A percentile compares a stretch with the other conserved stretches of the same genome.
phyloP scores from a whole-genome alignment of 2,329 filamentous ascomycete genomes.

The Aspergillus brunneoviolaceus region DNA sequence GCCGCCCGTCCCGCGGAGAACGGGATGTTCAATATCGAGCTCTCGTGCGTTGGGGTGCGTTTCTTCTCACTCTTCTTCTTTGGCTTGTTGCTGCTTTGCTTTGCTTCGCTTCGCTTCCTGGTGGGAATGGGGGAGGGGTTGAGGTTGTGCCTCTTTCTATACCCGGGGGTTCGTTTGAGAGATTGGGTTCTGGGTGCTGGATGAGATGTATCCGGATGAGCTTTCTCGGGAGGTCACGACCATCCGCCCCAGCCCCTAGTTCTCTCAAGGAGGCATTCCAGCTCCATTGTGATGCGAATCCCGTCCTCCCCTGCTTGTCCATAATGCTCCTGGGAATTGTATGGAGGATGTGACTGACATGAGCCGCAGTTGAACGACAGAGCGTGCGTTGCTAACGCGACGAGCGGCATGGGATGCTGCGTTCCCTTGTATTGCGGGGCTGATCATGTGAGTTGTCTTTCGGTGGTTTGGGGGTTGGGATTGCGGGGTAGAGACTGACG shows the following conservation, averaged over 20 bases:
- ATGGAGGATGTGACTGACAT: neutral
- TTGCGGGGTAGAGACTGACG: neutral
- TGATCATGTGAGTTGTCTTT: constrained; percentile 12
- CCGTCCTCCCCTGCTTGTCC: no score
- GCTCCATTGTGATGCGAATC: no score
- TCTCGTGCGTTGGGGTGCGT: constrained; percentile 12
- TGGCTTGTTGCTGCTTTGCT: neutral
- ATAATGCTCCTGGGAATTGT: no score
- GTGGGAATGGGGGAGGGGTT: neutral
- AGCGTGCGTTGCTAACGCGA: constrained; percentile 9
- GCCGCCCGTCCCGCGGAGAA: constrained; percentile 11
- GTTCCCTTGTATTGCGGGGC: constrained; percentile 10
- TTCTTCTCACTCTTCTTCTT: neutral
- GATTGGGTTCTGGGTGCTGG: no score
- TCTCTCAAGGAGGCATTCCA: no score
- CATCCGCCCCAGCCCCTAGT: no score
- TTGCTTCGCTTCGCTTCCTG: neutral
- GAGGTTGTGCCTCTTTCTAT: no score
- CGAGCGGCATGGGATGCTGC: constrained; percentile 11
- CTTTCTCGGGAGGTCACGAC: no score
- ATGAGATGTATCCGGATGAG: no score
- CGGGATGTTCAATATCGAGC: neutral
- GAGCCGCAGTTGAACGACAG: neutral
- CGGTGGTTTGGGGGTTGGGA: neutral
- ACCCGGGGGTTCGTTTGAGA: no score